Evolutionary conservation across 2,329 filamentous ascomycete species (phyloP), one percentile per base, ranked within the genome.

Genomic region (Pseudofabraea citricarpa): DNA sequence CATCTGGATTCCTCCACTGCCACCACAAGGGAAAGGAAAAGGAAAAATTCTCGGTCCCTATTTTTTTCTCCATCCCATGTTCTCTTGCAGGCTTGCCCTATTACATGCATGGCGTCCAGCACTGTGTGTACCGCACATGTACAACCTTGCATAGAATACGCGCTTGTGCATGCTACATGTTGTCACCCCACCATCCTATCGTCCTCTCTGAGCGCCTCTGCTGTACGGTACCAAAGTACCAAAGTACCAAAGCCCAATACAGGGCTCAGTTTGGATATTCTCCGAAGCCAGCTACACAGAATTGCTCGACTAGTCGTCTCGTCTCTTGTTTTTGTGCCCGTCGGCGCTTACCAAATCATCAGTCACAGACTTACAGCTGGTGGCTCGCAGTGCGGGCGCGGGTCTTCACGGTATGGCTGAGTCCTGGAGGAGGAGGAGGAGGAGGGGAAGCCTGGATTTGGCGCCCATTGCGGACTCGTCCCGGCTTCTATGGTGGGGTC

Each of bases 51-150:
- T 27, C 24, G 24, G 24, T 13, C 24, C 8, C 24, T 27, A 8
- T 7, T 27, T 13, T 13, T 15, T 18, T 8, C 29, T 15, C 29
- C 29, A 16, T 16, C 29, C 13, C 13, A 9, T 32, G 6, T 32
- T 32, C 29, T 12, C 19, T n/a, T 32, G n/a, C n/a, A n/a, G n/a
- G n/a, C 19, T 32, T 32, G 21, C 43, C 42, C 46, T 43, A 45
- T 38, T 44, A 35, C 44, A 43, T 43, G 47, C 47, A 49, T 46
- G 44, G 47, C 47, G n/a, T n/a, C n/a, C n/a, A n/a, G n/a, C n/a
- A n/a, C n/a, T n/a, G 44, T 46, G 29, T n/a, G 29, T 15, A 8
- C 7, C n/a, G 8, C 15, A 15, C n/a, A 15, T 41, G 43, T 42
- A 38, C 38, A 33, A 13, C 39, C 10, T 12, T 47, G 38, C 47